Evolutionary conservation across 75 land plant species (phyloP), one percentile per base, ranked within the genome.

Genomic region (Sequoia sempervirens): DNA sequence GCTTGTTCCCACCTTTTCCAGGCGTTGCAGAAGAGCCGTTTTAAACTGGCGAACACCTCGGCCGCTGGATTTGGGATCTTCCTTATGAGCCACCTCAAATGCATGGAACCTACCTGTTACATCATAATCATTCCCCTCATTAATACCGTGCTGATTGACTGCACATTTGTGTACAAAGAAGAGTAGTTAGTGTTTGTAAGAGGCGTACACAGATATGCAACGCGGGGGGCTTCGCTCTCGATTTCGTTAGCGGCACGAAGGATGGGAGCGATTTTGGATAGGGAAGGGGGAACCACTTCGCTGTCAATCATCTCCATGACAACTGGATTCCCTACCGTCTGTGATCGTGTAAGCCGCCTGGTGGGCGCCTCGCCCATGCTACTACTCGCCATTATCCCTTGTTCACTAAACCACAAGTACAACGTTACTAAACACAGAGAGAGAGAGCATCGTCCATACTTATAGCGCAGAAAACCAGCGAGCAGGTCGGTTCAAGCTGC

Each of bases 231-330:
- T 0, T 86, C 84, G 8, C 56, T 20, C 84, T 98, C 93, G 54
- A 96, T 86, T 84, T 98, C 99, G 54, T 96, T 95, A 46, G 99
- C 99, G 14, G 96, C 99, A 34, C 99, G 99, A 30, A 98, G 93
- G 41, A 98, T 93, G 75, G 96, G 95, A 12, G 93, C 97, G 75
- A 98, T 92, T 37, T 86, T 64, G 20, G 92, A 87, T 12, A 98
- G 90, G 8, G 99, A 93, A 14, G 99, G 91, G 0, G 99, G 99
- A 23, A 98, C 99, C 38, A 93, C 85, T 87, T 96, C 99, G 74
- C 94, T 94, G 87, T 98, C 99, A 43, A 89, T 83, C 40, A 83
- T 73, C 75, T 84, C 85, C 20, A 81, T 58, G 45, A 89, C 56
- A 32, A 83, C 83, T 73, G 84, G 81, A 66, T 86, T 40, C 87